Evolutionary conservation across 2,329 filamentous ascomycete species (phyloP), one percentile per base, ranked within the genome.

Genomic region (Sordariomycetes sp.): DNA sequence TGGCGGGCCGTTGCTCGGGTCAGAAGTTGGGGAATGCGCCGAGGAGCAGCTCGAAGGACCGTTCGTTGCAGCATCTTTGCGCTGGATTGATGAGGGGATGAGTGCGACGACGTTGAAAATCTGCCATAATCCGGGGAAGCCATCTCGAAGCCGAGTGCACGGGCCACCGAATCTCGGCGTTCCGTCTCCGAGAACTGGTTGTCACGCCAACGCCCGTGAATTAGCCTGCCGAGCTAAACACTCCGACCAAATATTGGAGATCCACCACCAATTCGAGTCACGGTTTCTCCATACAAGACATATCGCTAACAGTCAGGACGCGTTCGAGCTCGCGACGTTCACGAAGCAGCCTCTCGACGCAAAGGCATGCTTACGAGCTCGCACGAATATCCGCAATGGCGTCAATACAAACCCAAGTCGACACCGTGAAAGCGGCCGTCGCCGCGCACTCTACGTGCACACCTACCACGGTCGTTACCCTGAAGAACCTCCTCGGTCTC

Each of bases 381-480:
- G 18, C 21, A 25, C 32, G 42, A 49, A 49, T 45, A 43, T 42
- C 42, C 39, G 42, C 45, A 39, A 68, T 70, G 65, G 53, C 61
- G 58, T 59, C 64, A 39, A 42, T 57, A 48, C 57, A 61, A 42
- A 50, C 50, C 43, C 63, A 64, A 45, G 51, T 50, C 46, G 65
- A 70, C 40, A 62, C 68, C 39, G 65, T 75, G 47, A 76, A 74
- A 48, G 57, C 59, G 39, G 70, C 71, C 27, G 56, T 76, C 42
- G 58, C 66, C 40, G 71, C 66, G 35, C 62, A 63, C 10, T 55
- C 66, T 30, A 74, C 64, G 44, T 78, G 72, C 54, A 72, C 70
- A 28, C 54, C 66, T 16, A 50, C 64, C 3, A 67, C 61, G 20
- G 64, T 66, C 21, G 64, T 67, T 17, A 51, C 55, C 3, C 49